phyloP scores from a whole-genome alignment of 1,284 basidiomycete species.

The Chalciporus piperatoides region DNA sequence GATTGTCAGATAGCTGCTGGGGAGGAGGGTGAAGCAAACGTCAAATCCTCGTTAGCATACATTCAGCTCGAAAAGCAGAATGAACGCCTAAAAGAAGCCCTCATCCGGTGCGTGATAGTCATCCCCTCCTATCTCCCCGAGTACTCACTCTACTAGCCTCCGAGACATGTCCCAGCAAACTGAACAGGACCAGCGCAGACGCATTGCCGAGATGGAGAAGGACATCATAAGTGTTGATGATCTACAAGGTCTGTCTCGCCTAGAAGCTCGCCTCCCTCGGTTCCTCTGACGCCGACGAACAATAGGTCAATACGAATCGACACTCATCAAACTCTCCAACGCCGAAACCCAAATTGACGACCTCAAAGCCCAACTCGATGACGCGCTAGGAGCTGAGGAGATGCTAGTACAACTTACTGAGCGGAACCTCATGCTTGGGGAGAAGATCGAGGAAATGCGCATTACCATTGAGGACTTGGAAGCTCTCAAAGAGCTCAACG shows the following conservation, averaged over 20 bases:
- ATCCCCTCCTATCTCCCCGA: not conserved
- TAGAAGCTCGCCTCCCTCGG: not conserved
- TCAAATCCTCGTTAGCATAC: constrained; percentile 72
- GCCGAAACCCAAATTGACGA: constrained; percentile 92
- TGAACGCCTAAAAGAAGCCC: constrained; percentile 89
- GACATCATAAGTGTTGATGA: constrained; percentile 73
- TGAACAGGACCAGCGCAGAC: constrained; percentile 79
- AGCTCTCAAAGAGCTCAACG: constrained; percentile 91
- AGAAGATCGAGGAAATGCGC: constrained; percentile 98
- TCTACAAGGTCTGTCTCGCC: constrained; percentile 51
- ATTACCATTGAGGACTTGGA: constrained; percentile 95
- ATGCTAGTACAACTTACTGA: constrained; percentile 96
- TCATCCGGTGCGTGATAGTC: constrained; percentile 63
- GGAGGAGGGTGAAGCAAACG: constrained; percentile 43
- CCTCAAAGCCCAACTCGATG: constrained; percentile 92
- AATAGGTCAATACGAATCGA: constrained; percentile 75
- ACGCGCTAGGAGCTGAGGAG: constrained; percentile 93
- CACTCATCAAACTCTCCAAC: constrained; percentile 76
- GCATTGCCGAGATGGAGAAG: constrained; percentile 87
- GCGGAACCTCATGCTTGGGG: constrained; percentile 86
- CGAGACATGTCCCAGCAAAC: constrained; percentile 87
- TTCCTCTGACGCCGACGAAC: constrained; percentile 4
- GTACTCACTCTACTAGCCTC: constrained; percentile 45
- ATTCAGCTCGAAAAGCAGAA: constrained; percentile 97
- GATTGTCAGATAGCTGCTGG: constrained; percentile 21